A percentile compares a stretch with the other conserved stretches of the same genome.
phyloP scores from a whole-genome alignment of 768 basidiomycete genomes.

The Holtermannia corniformis region DNA sequence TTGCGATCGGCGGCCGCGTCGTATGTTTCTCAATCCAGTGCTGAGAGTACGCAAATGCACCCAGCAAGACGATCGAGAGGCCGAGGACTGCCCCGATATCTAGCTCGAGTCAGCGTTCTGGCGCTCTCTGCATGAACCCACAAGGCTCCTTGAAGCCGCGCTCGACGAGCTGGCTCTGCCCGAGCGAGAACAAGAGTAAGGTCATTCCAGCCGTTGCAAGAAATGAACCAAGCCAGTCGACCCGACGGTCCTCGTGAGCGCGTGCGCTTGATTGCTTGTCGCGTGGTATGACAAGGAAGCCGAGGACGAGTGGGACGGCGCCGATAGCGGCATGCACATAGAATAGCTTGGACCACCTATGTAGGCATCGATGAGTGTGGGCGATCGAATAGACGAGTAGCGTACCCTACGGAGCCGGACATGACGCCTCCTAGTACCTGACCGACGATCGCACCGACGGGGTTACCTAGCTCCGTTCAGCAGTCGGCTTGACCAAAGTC shows the following conservation, averaged over 20 bases:
- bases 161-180: conserved; percentile 52
- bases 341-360: conserved; percentile 59
- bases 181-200: conserved; percentile 61
- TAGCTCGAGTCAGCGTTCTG: conserved; percentile 19
- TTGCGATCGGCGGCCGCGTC: conserved; percentile 17
- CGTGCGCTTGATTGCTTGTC: conserved; percentile 37
- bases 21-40: conserved; percentile 47
- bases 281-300: conserved; percentile 51
- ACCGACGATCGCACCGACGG: conserved; percentile 64
- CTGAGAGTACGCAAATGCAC: conserved; percentile 57
- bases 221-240: conserved; percentile 70
- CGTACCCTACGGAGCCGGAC: conserved; percentile 48
- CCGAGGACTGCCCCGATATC: conserved; percentile 62
- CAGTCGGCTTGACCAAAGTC: no score
- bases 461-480: no score
- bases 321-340: conserved; percentile 56
- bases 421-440: conserved; percentile 58
- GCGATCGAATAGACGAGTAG: background rate
- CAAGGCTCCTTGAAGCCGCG: conserved; percentile 54
- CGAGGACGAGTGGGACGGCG: conserved; percentile 50
- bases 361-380: conserved; percentile 5
- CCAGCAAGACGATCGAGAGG: conserved; percentile 53
- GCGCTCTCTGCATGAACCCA: conserved; percentile 36
- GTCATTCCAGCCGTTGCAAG: conserved; percentile 56
- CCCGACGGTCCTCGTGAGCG: conserved; percentile 40